phyloP scores from a whole-genome alignment of 2,329 filamentous ascomycete genomes.

The Ascochyta fabae region DNA sequence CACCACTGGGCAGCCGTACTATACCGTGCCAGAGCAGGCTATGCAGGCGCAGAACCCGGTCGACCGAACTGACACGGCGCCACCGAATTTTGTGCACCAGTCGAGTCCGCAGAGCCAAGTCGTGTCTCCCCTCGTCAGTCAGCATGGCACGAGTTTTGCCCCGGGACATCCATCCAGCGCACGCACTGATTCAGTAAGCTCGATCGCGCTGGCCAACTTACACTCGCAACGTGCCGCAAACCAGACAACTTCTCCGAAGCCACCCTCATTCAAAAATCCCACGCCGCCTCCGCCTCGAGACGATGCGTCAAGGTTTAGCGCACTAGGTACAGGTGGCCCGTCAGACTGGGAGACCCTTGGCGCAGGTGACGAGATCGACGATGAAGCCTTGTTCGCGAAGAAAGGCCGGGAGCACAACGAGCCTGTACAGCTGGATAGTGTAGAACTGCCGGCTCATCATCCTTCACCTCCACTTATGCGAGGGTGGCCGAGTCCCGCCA shows the following conservation, averaged over 20 bases:
- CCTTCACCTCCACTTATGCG: conserved; percentile 35
- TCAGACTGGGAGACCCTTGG: conserved; percentile 50
- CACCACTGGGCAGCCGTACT: conserved; percentile 26
- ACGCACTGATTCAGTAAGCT: conserved; percentile 42
- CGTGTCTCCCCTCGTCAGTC: conserved; percentile 42
- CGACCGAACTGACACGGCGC: conserved; percentile 30
- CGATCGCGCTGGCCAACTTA: conserved; percentile 39
- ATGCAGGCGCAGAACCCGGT: conserved; percentile 40
- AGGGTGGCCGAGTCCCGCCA: conserved; percentile 43
- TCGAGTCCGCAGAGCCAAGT: conserved; percentile 40
- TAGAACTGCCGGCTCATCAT: conserved; percentile 38
- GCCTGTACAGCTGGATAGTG: conserved; percentile 32
- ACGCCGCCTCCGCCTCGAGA: conserved; percentile 37
- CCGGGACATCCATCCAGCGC: conserved; percentile 23
- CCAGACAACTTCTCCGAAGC: conserved; percentile 35
- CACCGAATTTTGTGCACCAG: conserved; percentile 35
- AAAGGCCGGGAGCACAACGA: conserved; percentile 24
- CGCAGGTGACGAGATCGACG: conserved; percentile 41
- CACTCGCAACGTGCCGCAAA: conserved; percentile 35
- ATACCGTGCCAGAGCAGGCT: conserved; percentile 23
- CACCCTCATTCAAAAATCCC: conserved; percentile 24
- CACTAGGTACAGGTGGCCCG: conserved; percentile 43
- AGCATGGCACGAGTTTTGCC: conserved; percentile 35
- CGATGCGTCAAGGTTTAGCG: conserved; percentile 40
- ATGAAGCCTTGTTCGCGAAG: conserved; percentile 45